Conservation (phyloP, 176 grass and related monocot genomes). For the Thalia dealbata region DNA sequence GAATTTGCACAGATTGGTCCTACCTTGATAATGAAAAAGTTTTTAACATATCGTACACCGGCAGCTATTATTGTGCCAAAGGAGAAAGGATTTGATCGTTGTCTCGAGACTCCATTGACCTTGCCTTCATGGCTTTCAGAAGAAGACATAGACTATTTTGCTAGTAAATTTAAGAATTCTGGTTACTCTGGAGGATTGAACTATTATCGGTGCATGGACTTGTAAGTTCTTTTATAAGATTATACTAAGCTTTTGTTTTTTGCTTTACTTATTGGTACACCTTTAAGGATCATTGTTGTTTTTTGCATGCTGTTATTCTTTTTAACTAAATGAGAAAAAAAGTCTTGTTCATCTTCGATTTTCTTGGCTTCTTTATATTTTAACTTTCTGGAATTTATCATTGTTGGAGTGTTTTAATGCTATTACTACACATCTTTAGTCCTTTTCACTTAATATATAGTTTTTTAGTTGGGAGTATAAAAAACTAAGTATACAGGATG, state of each 20-base stretch:
- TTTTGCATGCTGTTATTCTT: too few relatives aligned
- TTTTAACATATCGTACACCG: conserved; percentile 28
- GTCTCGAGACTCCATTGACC: conserved; percentile 17
- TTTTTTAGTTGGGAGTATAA: too few relatives aligned
- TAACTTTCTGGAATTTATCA: too few relatives aligned
- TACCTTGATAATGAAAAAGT: conserved; percentile 23
- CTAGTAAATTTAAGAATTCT: conserved; percentile 37
- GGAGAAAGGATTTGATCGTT: conserved; percentile 20
- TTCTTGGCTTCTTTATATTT: too few relatives aligned
- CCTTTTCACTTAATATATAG: too few relatives aligned
- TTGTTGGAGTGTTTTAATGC: too few relatives aligned
- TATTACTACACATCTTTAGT: too few relatives aligned
- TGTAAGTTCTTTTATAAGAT: conserved; percentile 25
- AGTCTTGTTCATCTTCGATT: too few relatives aligned
- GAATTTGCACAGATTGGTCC: conserved; percentile 38
- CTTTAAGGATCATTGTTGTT: too few relatives aligned
- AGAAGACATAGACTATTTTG: conserved; percentile 34
- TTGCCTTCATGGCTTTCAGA: conserved; percentile 39
- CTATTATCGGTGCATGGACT: conserved; percentile 46
- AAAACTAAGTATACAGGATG: too few relatives aligned
- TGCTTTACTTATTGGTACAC: too few relatives aligned
- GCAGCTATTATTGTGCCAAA: conserved; percentile 23
- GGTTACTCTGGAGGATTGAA: conserved; percentile 43
- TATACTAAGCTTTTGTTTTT: neutral
- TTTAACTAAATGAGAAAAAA: too few relatives aligned